Conservation (phyloP, 106 monocot species). For the Dendrobium huoshanense region DNA sequence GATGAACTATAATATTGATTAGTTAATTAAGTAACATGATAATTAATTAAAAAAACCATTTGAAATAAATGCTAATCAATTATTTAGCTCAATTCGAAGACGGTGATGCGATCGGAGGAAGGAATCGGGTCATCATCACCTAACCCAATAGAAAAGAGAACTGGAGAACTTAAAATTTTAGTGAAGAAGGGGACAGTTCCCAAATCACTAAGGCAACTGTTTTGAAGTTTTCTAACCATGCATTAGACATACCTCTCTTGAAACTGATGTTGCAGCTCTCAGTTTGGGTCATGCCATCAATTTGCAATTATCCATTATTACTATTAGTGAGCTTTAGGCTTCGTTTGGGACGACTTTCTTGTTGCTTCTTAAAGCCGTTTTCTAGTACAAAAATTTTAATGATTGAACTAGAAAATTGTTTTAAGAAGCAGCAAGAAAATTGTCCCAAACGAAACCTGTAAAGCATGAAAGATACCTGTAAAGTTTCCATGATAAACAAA, state of each 20-base stretch:
- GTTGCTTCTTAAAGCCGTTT: no score
- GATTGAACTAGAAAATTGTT: no score
- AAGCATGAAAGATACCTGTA: background rate
- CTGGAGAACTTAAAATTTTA: background rate
- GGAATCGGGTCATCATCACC: slow-evolving; percentile 5
- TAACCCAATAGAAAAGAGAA: slow-evolving; percentile 9
- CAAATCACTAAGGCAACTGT: slow-evolving; percentile 13
- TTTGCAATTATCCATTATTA: background rate
- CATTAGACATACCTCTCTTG: slow-evolving; percentile 6
- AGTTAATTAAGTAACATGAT: no score
- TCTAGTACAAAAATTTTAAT: no score
- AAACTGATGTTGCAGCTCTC: slow-evolving; percentile 14
- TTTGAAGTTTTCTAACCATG: slow-evolving; percentile 10
- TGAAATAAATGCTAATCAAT: no score
- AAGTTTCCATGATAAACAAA: background rate
- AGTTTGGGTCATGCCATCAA: slow-evolving; percentile 9
- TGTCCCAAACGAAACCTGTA: background rate
- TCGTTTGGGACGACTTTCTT: no score
- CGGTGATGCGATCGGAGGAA: background rate
- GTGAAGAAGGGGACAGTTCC: slow-evolving; percentile 17
- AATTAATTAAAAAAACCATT: no score
- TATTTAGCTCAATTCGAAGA: no score
- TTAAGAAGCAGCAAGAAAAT: no score
- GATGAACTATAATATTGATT: no score
- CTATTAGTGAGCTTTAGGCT: no score